Base-by-base conservation (phyloP, 306 rosid species). In the Trichosanthes truncata region DNA sequence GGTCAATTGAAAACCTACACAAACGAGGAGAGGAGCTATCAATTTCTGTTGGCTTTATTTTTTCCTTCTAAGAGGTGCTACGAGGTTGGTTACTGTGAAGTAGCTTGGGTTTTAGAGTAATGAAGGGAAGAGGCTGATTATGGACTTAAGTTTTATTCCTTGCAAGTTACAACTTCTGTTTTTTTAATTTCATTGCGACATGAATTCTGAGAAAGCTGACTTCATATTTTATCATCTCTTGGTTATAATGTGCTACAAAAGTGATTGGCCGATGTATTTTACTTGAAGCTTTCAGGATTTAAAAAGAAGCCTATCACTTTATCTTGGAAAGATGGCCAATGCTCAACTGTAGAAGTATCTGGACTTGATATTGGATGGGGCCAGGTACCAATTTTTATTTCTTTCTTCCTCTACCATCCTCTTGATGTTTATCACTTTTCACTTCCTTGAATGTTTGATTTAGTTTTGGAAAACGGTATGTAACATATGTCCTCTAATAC, bases 311-410 rank as follows among this genome's bases (percentile, higher is more conserved):
- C 52, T 20, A 87, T 93, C 81, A 88, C 89, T 1, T 87, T 96
- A 84, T 86, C 89, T 5, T 96, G 98, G 99, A 73, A 80, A 83
- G 80, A 52, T 81, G 4, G 1, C 48, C 83, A 84, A 78, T 91
- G 93, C 94, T 87, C 97, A 65, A 73, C 82, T 2, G 98, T 93
- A 76, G 99, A 93, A 85, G 85, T 93, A 80, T 86, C 98, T 7
- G 99, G 98, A 81, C 98, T 96, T 75, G 98, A 96, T 85, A 86
- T 96, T 77, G 99, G 99, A 83, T 96, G 99, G 98, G 99, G 97
- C 43, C 99, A 96, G 98, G 99, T 95, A 84, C 83, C 72, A 46
- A 40, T 81, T 57, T 52, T 9, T 74, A 63, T 72, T 43, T 52
- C 78, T 26, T 53, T 18, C 62, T 46, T 74, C 14, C 26, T 35